Base-by-base conservation (phyloP, 2,329 filamentous ascomycete species). In the Grosmannia huntii region DNA sequence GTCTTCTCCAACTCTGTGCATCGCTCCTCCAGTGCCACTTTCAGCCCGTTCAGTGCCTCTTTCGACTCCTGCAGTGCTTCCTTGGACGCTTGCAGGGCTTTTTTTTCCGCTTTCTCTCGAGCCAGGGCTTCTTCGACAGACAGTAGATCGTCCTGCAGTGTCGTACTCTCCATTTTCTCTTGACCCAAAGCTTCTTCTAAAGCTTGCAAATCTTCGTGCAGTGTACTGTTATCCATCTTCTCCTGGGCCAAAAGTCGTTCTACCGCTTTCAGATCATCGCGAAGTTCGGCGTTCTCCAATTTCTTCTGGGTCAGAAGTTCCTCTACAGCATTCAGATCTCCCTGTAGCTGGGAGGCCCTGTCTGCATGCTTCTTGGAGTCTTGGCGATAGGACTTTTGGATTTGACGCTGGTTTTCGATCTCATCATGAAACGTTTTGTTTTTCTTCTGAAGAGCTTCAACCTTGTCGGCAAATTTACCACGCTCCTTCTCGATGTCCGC, bases 401-500 rank as follows among this genome's bases (percentile, higher is more conserved):
- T 28, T 31, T 49, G 46, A 4, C 46, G 46, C 25, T 49, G 46
- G 21, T 49, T 49, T 4, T 49, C 46, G 11, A 51, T 16, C 12
- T 55, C 58, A 19, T 27, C 52, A 27, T 59, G 51, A 16, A 61
- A 41, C 1, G 28, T 52, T 7, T 23, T 14, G 38, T 60, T 62
- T 9, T 53, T 51, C n/a, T 56, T 25, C 33, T 53, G 31, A 21
- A 53, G 52, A 53, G 27, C 27, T 12, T 33, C 50, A 19, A 53
- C 19, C 16, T 31, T 33, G 7, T 53, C 27, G 19, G n/a, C 4
- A 16, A 33, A 12, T 5, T 33, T 31, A 19, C 3, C 21, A 16
- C 31, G 28, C 12, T 53, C 31, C 31, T 53, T 53, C 23, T 53
- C 49, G 27, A 52, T 28, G 2, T 38, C 14, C 11, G 31, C 21